Base-by-base conservation (phyloP, 164 flowering plant species). In the grape (Vitis vinifera) region DNA sequence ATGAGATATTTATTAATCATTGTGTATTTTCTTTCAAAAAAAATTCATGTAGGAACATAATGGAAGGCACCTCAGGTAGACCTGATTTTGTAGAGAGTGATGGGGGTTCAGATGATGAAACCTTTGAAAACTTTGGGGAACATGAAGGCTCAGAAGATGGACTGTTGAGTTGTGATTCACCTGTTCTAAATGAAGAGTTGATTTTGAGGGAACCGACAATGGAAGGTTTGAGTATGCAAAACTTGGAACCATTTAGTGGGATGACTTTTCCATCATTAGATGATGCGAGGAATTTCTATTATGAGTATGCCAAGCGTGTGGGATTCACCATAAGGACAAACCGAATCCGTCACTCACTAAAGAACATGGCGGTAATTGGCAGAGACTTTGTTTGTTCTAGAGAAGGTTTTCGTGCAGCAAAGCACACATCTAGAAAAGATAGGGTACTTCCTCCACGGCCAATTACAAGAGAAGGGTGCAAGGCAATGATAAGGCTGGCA, bases 331-430 rank as follows among this genome's bases (percentile, higher is more conserved):
- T 77, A 37, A 59, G 80, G 44, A 73, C 80, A 51, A 73, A 77
- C 58, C 67, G 80, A 49, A 77, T 77, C 60, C 63, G 76, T 29
- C 80, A 77, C 55, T 77, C 80, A 4, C 57, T 69, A 3, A 77
- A 73, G 67, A 73, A 67, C 63, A 77, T 64, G 76, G 62, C 71
- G 13, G 50, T 77, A 10, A 77, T 77, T 6, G 80, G 76, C 37
- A 68, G 80, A 37, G 80, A 77, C 44, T 77, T 72, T 66, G 80
- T 77, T 13, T 77, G 80, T 70, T 77, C 80, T 10, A 66, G 76
- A 67, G 76, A 77, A 67, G 80, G 80, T 63, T 77, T 77, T 67
- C 74, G 80, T 56, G 71, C 80, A 29, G 71, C 68, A 29, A 77
- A 77, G 68, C 76, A 77, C 47, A 12, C 76, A 29, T 62, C n/a